Evolutionary conservation across 768 basidiomycete genomes (phyloP).

Genomic region (Amanita polypyramis): DNA sequence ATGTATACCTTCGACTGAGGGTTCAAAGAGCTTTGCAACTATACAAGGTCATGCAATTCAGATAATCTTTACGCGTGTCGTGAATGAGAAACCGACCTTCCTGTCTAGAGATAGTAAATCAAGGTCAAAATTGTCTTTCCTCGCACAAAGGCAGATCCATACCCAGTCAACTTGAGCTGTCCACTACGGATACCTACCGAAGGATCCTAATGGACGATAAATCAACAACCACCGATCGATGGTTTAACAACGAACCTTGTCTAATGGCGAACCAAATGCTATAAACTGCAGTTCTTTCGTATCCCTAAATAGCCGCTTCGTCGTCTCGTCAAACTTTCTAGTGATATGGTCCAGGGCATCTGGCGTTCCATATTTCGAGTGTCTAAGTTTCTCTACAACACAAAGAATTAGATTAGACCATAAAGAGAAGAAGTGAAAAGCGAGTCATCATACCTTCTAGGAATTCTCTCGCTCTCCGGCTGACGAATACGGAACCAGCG

Average conservation of each 20-base stretch:
- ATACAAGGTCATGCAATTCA: slow-evolving; percentile 19
- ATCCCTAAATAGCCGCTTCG: slow-evolving; percentile 69
- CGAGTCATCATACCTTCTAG: slow-evolving; percentile 40
- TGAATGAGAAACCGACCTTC: slow-evolving; percentile 17
- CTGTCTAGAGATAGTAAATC: slow-evolving; percentile 15
- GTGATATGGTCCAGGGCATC: slow-evolving; percentile 74
- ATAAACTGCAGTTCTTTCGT: slow-evolving; percentile 60
- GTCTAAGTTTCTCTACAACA: slow-evolving; percentile 54
- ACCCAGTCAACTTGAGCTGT: slow-evolving; percentile 65
- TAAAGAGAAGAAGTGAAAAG: neutral
- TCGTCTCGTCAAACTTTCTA: slow-evolving; percentile 73
- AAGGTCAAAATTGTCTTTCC: neutral
- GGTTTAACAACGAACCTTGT: slow-evolving; percentile 30
- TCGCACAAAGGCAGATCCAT: slow-evolving; percentile 10
- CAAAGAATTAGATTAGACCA: neutral
- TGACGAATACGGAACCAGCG: slow-evolving; percentile 77
- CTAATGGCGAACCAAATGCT: slow-evolving; percentile 67
- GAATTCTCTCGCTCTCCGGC: slow-evolving; percentile 61
- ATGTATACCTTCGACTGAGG: slow-evolving; percentile 49
- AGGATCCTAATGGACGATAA: slow-evolving; percentile 25
- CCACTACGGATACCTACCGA: slow-evolving; percentile 63
- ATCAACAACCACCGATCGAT: neutral
- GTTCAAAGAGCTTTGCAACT: slow-evolving; percentile 70
- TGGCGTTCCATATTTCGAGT: slow-evolving; percentile 60
- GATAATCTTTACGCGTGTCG: neutral